These are phyloP conservation scores for Solanum rostratum DNA, from an alignment of 257 asterid genomes.

Conservation along the genomic window DNA sequence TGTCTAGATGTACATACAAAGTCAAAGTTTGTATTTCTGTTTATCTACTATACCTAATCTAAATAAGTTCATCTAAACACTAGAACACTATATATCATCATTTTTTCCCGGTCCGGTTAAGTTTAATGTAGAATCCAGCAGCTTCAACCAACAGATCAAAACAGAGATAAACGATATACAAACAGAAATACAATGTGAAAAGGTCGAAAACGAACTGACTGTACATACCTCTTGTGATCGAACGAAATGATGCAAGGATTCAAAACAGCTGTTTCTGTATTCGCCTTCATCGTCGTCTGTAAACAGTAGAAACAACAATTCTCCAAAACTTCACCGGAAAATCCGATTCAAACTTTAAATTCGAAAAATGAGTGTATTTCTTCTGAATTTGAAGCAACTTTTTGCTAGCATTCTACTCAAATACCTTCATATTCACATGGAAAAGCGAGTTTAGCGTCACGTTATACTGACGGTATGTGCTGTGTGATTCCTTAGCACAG, in stretches of 20 bases:
- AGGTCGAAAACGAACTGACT: not conserved
- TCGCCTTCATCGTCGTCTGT: slow-evolving; percentile 45
- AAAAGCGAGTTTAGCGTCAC: not conserved
- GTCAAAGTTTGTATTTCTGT: not conserved
- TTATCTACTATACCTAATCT: not conserved
- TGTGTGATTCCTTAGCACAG: not conserved
- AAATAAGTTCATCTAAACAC: not conserved
- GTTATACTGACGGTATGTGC: not conserved
- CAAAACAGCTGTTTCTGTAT: slow-evolving; percentile 24
- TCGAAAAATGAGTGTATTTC: not conserved
- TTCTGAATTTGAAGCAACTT: not conserved
- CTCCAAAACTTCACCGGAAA: not conserved
- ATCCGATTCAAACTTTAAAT: not conserved
- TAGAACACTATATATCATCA: not conserved
- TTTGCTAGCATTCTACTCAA: not conserved
- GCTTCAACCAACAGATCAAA: not conserved
- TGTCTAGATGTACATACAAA: too few species aligned
- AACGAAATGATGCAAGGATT: slow-evolving; percentile 44
- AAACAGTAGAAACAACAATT: not conserved
- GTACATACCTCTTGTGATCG: slow-evolving; percentile 79
- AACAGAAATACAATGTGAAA: not conserved
- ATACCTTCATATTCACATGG: not conserved
- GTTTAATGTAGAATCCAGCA: not conserved
- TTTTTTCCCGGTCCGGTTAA: not conserved
- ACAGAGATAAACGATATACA: not conserved